Base-by-base conservation (phyloP, 208 protist genomes). In the Crithidia sp. region DNA sequence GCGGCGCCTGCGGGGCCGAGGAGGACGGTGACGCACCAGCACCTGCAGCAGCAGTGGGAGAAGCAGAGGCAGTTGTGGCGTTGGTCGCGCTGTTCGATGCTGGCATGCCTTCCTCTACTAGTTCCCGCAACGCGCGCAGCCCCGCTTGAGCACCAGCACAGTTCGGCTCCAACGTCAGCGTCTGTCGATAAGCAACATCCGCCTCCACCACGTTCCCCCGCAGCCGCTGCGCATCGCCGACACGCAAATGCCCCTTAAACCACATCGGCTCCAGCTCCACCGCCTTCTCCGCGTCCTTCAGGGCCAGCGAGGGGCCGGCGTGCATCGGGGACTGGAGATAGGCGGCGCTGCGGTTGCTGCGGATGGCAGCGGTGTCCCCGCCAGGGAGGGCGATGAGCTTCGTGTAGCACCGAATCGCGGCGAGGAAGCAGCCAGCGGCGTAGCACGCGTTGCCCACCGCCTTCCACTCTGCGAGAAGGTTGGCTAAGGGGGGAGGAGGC, bases 121-220 rank as follows among this genome's bases (percentile, higher is more conserved):
- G 74, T 44, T 78, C 86, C 64, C 81, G 57, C 16, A 84, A 36
- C 37, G 83, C 76, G 12, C 79, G 66, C 12, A 92, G 77, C 2
- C 87, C 89, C 2, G 67, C 59, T 56, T 40, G 40, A 0, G 88
- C 87, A 14, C 79, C 67, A 37, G 57, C 61, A 47, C 93, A 91
- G 19, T 52, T 68, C 36, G 87, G 78, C 62, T 95, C 71, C 4
- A 92, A 66, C 53, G 74, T 65, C 47, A 95, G 61, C 5, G 88
- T 89, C 39, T 80, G 63, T 14, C 86, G 69, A 58, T 97, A 98
- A 0, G 87, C 83, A 13, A 49, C 75, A n/a, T 92, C 76, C 8
- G 95, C 95, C 75, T 86, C 86, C 14, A 86, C 89, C 62, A 97
- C 97, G 62, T 98, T 83, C 54, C 92, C 86, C 5, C 94, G 94